Conservation (phyloP, 225 moss, liverwort and hornwort species). For the Anthoceros angustus region DNA sequence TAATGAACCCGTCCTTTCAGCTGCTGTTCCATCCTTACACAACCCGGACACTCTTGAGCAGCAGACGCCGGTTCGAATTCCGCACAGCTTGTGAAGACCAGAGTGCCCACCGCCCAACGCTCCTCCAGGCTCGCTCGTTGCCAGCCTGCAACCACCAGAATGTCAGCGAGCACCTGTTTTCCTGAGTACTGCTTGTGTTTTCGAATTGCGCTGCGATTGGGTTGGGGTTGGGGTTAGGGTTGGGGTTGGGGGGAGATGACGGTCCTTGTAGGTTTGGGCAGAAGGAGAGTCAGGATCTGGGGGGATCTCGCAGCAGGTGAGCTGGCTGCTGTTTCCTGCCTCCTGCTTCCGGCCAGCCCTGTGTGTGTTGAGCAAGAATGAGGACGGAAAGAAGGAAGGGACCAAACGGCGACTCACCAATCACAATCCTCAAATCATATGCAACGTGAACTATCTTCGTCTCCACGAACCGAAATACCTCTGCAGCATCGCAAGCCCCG, state of each 20-base stretch:
- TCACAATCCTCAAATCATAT: no score
- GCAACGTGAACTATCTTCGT: no score
- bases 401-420: neutral
- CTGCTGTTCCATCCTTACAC: no score
- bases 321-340: neutral
- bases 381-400: neutral
- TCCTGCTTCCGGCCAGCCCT: neutral
- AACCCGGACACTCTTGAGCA: neutral
- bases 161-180: no score
- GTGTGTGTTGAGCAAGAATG: neutral
- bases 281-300: neutral
- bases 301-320: neutral
- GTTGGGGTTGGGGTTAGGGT: no score
- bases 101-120: neutral
- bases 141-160: neutral
- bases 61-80: no score
- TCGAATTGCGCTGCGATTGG: neutral
- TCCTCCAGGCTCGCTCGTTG: neutral
- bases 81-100: no score
- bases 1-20: no score
- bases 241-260: no score
- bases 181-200: no score
- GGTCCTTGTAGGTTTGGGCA: neutral
- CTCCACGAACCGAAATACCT: no score
- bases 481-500: neutral